A percentile compares a stretch with the other conserved stretches of the same genome.
These are phyloP conservation scores for Penicillium concentricum DNA, from an alignment of 2,329 filamentous ascomycete species.

Conservation along the genomic window DNA sequence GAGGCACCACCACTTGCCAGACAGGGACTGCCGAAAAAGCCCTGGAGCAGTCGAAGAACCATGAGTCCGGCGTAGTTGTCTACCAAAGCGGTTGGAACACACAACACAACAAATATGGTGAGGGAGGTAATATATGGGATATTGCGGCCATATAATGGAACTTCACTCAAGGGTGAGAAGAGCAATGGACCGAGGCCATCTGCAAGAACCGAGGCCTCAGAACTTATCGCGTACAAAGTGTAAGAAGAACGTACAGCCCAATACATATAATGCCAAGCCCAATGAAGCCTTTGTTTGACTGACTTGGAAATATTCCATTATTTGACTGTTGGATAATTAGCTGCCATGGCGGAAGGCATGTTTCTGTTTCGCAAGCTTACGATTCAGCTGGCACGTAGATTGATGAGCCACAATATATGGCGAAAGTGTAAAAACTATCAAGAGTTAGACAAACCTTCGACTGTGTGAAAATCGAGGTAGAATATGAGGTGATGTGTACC, in stretches of 20 bases:
- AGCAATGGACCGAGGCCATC: constrained; percentile 54
- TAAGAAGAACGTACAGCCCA: neutral
- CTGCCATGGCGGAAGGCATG: neutral
- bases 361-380: neutral
- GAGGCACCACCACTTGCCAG: constrained; percentile 2
- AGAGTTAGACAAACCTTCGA: neutral
- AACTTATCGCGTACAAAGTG: neutral
- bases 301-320: neutral
- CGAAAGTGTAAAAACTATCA: neutral
- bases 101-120: constrained; percentile 63
- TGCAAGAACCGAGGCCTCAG: neutral
- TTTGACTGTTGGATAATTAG: neutral
- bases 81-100: constrained; percentile 60
- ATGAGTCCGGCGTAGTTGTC: constrained; percentile 63
- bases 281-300: neutral
- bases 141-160: constrained; percentile 64
- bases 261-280: neutral
- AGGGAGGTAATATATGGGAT: constrained; percentile 65
- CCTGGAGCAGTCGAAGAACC: constrained; percentile 61
- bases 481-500: neutral
- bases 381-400: neutral
- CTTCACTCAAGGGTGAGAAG: constrained; percentile 65
- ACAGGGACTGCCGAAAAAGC: constrained; percentile 54
- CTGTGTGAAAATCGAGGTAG: too few relatives aligned
- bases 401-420: neutral